Conservation (phyloP, 108 stramenopile species). For the Nitzschia inconspicua region DNA sequence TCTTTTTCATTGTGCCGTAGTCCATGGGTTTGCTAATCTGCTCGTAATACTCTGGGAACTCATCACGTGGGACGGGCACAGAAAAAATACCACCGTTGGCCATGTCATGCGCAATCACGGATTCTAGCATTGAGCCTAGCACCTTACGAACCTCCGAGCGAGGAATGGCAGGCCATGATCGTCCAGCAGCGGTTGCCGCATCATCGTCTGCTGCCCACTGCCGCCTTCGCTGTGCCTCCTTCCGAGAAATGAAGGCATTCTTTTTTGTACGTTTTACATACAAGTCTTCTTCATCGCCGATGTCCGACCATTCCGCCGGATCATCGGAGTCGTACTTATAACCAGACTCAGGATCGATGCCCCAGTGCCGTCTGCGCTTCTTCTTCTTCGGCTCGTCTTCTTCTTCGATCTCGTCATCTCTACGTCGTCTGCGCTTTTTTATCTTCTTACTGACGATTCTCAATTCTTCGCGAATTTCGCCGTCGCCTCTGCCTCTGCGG, state of each 20-base stretch:
- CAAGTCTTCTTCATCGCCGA: slow-evolving; percentile 54
- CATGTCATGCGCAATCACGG: slow-evolving; percentile 71
- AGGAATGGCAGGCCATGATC: slow-evolving; percentile 84
- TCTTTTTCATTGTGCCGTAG: slow-evolving; percentile 81
- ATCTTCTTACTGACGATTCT: slow-evolving; percentile 70
- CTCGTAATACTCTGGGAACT: slow-evolving; percentile 89
- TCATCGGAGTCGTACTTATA: slow-evolving; percentile 75
- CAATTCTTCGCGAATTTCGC: slow-evolving; percentile 64
- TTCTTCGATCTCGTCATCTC: slow-evolving; percentile 22
- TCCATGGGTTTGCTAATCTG: slow-evolving; percentile 81
- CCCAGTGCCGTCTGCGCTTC: slow-evolving; percentile 29
- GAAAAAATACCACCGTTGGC: slow-evolving; percentile 72
- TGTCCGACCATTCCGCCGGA: slow-evolving; percentile 83
- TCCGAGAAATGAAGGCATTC: slow-evolving; percentile 49
- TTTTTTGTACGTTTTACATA: slow-evolving; percentile 49
- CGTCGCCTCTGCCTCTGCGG: slow-evolving; percentile 21
- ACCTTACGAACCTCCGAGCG: slow-evolving; percentile 57
- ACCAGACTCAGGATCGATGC: slow-evolving; percentile 74
- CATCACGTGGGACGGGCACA: slow-evolving; percentile 71
- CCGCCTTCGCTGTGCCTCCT: slow-evolving; percentile 75
- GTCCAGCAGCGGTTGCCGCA: slow-evolving; percentile 68
- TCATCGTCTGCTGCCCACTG: slow-evolving; percentile 79
- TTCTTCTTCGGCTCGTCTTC: slow-evolving; percentile 11
- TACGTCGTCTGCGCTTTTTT: slow-evolving; percentile 43
- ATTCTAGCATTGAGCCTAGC: slow-evolving; percentile 63